Percentiles rank a stretch among this genome's conserved stretches.
Conservation (phyloP, 2,329 filamentous ascomycete genomes). For the Orbilia ellipsospora region DNA sequence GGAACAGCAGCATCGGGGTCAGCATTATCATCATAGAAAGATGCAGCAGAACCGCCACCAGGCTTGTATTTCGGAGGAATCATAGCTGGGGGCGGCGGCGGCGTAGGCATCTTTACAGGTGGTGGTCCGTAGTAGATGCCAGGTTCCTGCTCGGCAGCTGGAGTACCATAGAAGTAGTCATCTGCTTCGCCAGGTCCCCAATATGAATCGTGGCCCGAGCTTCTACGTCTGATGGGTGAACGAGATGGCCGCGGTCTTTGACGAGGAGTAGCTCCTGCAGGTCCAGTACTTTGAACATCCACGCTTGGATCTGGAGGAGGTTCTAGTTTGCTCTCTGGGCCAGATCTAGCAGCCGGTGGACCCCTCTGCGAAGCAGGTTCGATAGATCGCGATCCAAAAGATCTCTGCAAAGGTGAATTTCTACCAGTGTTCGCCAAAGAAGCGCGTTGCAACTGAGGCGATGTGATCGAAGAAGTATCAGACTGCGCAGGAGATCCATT, state of each 20-base stretch:
- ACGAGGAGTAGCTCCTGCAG: conserved; percentile 10
- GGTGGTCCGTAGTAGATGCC: conserved; percentile 53
- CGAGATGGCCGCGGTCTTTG: conserved; percentile 26
- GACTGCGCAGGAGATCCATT: conserved; percentile 43
- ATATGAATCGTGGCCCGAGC: conserved; percentile 42
- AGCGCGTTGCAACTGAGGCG: conserved; percentile 39
- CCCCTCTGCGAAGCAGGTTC: conserved; percentile 9
- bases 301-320: conserved; percentile 5
- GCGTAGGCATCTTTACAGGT: conserved; percentile 48
- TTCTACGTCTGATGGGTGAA: conserved; percentile 30
- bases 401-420: conserved; percentile 37
- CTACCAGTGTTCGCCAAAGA: conserved; percentile 29
- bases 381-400: conserved; percentile 37
- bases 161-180: conserved; percentile 34
- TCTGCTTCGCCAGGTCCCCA: conserved; percentile 43
- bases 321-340: conserved; percentile 1
- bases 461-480: conserved; percentile 33
- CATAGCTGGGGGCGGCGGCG: conserved; percentile 45
- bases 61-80: conserved; percentile 50
- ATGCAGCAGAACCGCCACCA: conserved; percentile 48
- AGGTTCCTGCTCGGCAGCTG: conserved; percentile 31
- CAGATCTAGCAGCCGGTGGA: conserved; percentile 16
- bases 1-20: conserved; percentile 44
- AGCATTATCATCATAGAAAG: conserved; percentile 46
- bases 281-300: conserved; percentile 12